Evolutionary conservation across 257 asterid species (phyloP).

Genomic region (Salvia rosmarinus): DNA sequence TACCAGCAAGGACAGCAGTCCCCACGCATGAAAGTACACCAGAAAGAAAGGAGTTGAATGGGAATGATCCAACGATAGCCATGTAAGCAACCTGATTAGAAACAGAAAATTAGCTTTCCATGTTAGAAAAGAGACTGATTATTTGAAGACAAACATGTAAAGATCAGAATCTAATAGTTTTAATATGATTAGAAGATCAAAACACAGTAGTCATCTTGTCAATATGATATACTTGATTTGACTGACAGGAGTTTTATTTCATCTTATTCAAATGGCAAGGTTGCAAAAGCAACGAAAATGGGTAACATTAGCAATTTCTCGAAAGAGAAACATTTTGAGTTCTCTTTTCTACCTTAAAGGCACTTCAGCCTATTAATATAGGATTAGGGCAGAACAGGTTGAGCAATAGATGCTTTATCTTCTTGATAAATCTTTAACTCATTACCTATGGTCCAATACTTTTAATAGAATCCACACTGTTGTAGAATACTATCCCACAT

Average conservation of each 20-base stretch:
- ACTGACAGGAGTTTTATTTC: background rate
- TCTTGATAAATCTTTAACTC: background rate
- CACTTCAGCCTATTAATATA: background rate
- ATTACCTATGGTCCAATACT: background rate
- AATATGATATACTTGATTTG: constrained; percentile 19
- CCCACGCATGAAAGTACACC: constrained; percentile 97
- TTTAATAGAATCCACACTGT: background rate
- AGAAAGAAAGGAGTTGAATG: constrained; percentile 96
- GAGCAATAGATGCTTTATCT: background rate
- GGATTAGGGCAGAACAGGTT: background rate
- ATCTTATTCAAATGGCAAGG: no score
- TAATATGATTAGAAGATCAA: constrained; percentile 12
- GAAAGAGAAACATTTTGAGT: background rate
- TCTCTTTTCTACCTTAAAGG: background rate
- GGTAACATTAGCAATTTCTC: no score
- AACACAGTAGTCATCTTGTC: background rate
- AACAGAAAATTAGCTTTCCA: constrained; percentile 10
- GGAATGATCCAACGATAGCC: constrained; percentile 93
- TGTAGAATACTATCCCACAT: no score
- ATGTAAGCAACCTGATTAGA: constrained; percentile 73
- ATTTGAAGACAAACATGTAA: background rate
- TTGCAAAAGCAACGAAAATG: no score
- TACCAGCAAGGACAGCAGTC: constrained; percentile 97
- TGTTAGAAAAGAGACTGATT: background rate
- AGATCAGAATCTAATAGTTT: constrained; percentile 3